Evolutionary conservation across 768 basidiomycete genomes (phyloP).

Genomic region (Xerocomellus intermedius): DNA sequence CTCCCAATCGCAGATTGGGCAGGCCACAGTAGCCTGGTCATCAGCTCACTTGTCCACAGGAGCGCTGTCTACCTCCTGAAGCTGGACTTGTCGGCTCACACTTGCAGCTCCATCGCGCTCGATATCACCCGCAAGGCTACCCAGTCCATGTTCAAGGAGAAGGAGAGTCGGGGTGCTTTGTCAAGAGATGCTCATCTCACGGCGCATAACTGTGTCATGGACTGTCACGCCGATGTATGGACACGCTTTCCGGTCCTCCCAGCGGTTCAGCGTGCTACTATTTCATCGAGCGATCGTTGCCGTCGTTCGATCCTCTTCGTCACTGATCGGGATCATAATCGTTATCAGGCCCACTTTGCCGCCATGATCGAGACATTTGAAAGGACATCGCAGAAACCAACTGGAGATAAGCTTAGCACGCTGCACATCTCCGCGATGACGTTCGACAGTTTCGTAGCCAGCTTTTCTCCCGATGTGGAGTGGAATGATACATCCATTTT

Average conservation of each 20-base stretch:
- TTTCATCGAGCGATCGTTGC: constrained; percentile 34
- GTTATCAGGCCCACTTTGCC: constrained; percentile 42
- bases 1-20: constrained; percentile 34
- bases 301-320: constrained; percentile 44
- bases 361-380: constrained; percentile 49
- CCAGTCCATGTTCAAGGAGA: constrained; percentile 56
- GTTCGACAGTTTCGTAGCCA: constrained; percentile 25
- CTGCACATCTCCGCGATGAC: constrained; percentile 33
- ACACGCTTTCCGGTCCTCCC: constrained; percentile 57
- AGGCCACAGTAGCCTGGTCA: constrained; percentile 23
- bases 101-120: constrained; percentile 45
- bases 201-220: constrained; percentile 48
- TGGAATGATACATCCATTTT: constrained; percentile 38
- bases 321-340: constrained; percentile 34
- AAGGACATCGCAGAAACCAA: constrained; percentile 49
- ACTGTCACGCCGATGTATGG: constrained; percentile 58
- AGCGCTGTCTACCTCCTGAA: constrained; percentile 43
- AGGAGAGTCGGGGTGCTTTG: constrained; percentile 24
- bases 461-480: constrained; percentile 4
- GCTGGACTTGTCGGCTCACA: constrained; percentile 33
- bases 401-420: constrained; percentile 40
- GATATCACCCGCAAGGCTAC: constrained; percentile 56
- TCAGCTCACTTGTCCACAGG: constrained; percentile 48
- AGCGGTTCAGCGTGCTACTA: constrained; percentile 45
- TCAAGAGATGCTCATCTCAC: constrained; percentile 23